Evolutionary conservation across 805 yeast species (phyloP), one percentile per base, ranked within the genome.

Genomic region (Limtongia smithiae): DNA sequence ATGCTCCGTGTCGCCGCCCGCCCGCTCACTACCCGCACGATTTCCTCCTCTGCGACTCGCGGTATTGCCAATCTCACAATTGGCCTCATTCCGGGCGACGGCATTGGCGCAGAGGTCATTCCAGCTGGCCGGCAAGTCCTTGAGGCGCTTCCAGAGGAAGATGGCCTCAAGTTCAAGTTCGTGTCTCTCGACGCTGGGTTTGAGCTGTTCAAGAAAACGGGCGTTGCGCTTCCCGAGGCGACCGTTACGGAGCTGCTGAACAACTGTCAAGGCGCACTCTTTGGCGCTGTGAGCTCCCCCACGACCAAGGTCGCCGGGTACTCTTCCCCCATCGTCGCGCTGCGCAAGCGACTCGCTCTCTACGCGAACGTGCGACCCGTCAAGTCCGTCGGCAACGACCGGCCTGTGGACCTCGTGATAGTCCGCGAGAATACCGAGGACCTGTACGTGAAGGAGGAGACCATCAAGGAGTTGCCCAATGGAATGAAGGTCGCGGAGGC

Each of bases 401-500:
- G 88, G 70, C 90, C 94, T 32, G 95, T 90, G 43, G 98, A 93
- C 69, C 83, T 93, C 88, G 95, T 93, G 27, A 93, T 93, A 68
- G 98, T 93, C 33, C 85, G 98, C 69, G 98, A 93, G 73, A 93
- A 93, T 77, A 93, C 98, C 54, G 98, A 93, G 74, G 98, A 93
- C 71, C 76, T 91, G 40, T 93, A 93, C 73, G 84, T 93, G 70
- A 93, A 93, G 74, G 95, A 90, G 68, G 98, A 93, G 73, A 86
- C 76, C 67, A 49, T 57, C 34, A 22, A 40, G 28, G 81, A 77
- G 59, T 80, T 77, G 60, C 77, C 77, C 49, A 94, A 90, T 58
- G 96, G 97, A 57, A 81, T 85, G 62, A 81, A 80, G 70, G 86
- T 90, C 34, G 96, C 97, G 41, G 98, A 93, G 73, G 98, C 98